These are phyloP conservation scores for Lachnellula occidentalis DNA, from an alignment of 2,329 filamentous ascomycete genomes.

Conservation along the genomic window DNA sequence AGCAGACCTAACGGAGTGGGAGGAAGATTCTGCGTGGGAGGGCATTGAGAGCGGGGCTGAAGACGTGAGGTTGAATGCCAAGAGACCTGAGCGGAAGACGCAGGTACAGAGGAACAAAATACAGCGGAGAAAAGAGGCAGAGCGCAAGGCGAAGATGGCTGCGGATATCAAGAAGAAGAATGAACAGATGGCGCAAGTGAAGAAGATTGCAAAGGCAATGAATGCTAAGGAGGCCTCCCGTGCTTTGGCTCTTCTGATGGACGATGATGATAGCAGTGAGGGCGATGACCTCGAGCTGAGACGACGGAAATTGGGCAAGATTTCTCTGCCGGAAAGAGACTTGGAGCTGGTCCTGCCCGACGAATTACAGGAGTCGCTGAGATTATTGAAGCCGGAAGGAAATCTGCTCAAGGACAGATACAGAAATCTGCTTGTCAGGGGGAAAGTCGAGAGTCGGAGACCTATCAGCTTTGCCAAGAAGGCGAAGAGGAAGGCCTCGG, in stretches of 20 bases:
- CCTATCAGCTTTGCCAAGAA: slow-evolving; percentile 78
- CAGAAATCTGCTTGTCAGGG: slow-evolving; percentile 78
- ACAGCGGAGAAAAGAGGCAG: slow-evolving; percentile 82
- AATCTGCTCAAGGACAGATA: slow-evolving; percentile 91
- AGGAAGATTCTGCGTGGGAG: slow-evolving; percentile 90
- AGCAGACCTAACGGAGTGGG: slow-evolving; percentile 63
- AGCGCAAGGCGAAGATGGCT: slow-evolving; percentile 70
- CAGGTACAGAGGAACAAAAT: slow-evolving; percentile 80
- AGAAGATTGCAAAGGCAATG: slow-evolving; percentile 62
- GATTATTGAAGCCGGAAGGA: slow-evolving; percentile 88
- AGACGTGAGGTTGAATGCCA: slow-evolving; percentile 58
- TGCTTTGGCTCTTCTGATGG: slow-evolving; percentile 39
- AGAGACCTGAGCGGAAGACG: slow-evolving; percentile 80
- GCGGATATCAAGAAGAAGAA: slow-evolving; percentile 67
- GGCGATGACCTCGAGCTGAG: slow-evolving; percentile 61
- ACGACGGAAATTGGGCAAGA: slow-evolving; percentile 68
- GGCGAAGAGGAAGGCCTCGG: slow-evolving; percentile 72
- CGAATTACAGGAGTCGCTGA: slow-evolving; percentile 74
- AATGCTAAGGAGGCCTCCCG: slow-evolving; percentile 50
- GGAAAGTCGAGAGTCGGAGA: slow-evolving; percentile 80
- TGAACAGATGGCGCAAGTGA: slow-evolving; percentile 65
- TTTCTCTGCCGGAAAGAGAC: slow-evolving; percentile 68
- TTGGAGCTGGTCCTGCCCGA: slow-evolving; percentile 78
- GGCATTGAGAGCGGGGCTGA: slow-evolving; percentile 78
- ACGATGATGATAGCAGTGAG: slow-evolving; percentile 47